Evolutionary conservation across 1,139 yeast genomes (phyloP).

Genomic region (Protomyces pachydermus): DNA sequence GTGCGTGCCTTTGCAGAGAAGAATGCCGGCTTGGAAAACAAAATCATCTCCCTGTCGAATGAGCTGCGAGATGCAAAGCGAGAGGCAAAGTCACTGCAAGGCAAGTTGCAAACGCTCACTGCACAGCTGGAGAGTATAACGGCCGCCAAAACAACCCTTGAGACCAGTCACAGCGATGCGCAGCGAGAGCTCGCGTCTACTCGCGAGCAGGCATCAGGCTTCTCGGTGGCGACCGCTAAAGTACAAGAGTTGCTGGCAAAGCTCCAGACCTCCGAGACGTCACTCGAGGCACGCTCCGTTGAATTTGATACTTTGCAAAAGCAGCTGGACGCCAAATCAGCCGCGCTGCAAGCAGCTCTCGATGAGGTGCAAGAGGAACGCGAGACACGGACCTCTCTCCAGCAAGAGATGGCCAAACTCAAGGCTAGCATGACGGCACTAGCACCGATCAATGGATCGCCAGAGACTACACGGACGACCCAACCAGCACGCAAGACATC

Average conservation of each 20-base stretch:
- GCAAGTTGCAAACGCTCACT: conserved; percentile 59
- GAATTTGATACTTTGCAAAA: conserved; percentile 60
- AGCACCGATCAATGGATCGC: neutral
- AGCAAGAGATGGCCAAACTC: conserved; percentile 40
- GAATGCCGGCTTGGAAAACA: conserved; percentile 44
- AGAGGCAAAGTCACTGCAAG: conserved; percentile 59
- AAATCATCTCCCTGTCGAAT: conserved; percentile 48
- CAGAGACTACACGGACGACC: neutral
- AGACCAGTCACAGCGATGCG: conserved; percentile 37
- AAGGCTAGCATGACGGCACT: conserved; percentile 19
- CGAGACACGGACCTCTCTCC: conserved; percentile 43
- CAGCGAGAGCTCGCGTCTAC: conserved; percentile 41
- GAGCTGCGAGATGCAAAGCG: conserved; percentile 60
- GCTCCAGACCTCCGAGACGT: conserved; percentile 56
- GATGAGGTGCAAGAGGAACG: conserved; percentile 38
- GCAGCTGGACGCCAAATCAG: conserved; percentile 56
- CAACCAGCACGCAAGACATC: neutral
- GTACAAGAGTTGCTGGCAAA: conserved; percentile 49
- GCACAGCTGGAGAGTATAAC: conserved; percentile 55
- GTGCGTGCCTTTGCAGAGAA: conserved; percentile 38
- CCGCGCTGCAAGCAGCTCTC: conserved; percentile 59
- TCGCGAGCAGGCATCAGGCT: conserved; percentile 43
- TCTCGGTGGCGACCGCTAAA: conserved; percentile 24
- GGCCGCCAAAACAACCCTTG: conserved; percentile 61
- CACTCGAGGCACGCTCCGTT: conserved; percentile 58